Conservation (phyloP, 176 grass and related monocot genomes). For the Saccharum officinarum region DNA sequence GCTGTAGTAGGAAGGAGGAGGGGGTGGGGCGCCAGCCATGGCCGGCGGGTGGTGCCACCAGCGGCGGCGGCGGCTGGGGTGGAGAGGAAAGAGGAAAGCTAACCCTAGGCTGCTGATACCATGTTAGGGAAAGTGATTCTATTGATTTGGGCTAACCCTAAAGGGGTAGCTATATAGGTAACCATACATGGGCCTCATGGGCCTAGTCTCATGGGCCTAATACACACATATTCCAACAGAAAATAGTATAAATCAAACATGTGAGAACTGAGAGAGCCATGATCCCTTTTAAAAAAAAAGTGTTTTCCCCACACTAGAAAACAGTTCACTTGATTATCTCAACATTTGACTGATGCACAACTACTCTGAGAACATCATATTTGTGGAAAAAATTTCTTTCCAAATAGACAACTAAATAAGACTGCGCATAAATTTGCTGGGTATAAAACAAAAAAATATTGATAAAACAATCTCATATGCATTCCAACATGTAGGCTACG, state of each 20-base stretch:
- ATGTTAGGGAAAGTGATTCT: no score
- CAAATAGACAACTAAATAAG: neutral
- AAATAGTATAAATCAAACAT: conserved; percentile 15
- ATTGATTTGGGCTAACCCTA: no score
- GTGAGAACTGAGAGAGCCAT: neutral
- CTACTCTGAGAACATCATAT: neutral
- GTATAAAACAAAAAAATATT: neutral
- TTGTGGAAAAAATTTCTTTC: neutral
- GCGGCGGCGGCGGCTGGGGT: no score
- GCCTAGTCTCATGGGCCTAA: no score
- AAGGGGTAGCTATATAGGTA: no score
- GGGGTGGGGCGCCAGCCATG: no score
- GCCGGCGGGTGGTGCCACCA: no score
- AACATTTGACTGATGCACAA: neutral
- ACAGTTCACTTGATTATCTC: neutral
- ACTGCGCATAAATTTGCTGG: neutral
- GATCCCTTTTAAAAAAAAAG: neutral
- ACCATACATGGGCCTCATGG: no score
- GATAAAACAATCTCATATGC: conserved; percentile 25
- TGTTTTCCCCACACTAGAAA: neutral
- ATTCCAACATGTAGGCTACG: conserved; percentile 8
- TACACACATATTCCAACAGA: no score
- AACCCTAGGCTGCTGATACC: no score
- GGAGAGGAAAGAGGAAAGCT: no score
- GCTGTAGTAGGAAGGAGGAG: no score